Percentiles rank a stretch among this genome's conserved stretches.
Conservation (phyloP, 768 basidiomycete genomes). For the Gymnopilus dilepis region DNA sequence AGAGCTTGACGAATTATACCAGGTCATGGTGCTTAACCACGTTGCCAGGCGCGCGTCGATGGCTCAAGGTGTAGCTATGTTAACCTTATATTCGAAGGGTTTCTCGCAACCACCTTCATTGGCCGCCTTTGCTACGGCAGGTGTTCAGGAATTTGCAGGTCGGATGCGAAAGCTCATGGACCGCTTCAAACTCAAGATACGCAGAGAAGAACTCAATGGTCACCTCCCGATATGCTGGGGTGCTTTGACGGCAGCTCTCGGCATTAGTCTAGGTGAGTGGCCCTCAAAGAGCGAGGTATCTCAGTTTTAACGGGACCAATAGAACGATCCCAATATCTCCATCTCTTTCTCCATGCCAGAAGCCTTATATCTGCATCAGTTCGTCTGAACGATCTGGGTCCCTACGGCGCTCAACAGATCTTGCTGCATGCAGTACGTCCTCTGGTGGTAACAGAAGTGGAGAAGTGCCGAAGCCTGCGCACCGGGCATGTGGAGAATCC, state of each 20-base stretch:
- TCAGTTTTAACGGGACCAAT: background rate
- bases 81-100: conserved; percentile 86
- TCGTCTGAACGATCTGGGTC: conserved; percentile 89
- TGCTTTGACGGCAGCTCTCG: conserved; percentile 77
- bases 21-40: conserved; percentile 88
- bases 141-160: conserved; percentile 30
- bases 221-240: conserved; percentile 96
- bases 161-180: conserved; percentile 56
- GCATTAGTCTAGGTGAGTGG: conserved; percentile 66
- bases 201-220: conserved; percentile 69
- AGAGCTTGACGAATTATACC: conserved; percentile 77
- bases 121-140: conserved; percentile 25
- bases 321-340: conserved; percentile 87
- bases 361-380: conserved; percentile 91
- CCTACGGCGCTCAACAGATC: conserved; percentile 90
- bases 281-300: conserved; percentile 5
- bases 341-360: conserved; percentile 92
- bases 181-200: conserved; percentile 67
- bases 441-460: conserved; percentile 62
- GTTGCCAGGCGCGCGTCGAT: conserved; percentile 86
- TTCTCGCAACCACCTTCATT: conserved; percentile 62
- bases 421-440: conserved; percentile 75
- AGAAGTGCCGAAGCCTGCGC: conserved; percentile 50
- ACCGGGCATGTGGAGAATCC: conserved; percentile 45
- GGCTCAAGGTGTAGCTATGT: conserved; percentile 90